Base-by-base conservation (phyloP, 176 grass and related monocot species). In the Melocanna baccifera region DNA sequence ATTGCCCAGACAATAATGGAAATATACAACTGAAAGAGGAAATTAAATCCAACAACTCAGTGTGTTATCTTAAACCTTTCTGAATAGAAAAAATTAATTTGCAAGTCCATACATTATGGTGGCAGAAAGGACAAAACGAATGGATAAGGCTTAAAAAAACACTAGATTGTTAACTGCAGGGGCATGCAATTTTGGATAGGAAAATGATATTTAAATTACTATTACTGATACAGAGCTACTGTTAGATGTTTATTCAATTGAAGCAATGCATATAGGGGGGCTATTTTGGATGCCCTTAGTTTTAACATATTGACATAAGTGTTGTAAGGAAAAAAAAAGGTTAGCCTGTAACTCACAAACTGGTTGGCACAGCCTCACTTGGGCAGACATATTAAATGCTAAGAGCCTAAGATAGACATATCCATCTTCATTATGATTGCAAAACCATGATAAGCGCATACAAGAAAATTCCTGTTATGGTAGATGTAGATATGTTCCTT, bases 401-500 rank as follows among this genome's bases (percentile, higher is more conserved):
- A 62, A 58, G 6, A 81, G 53, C 56, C 53, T 46, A 39, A 39
- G 57, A 30, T 6, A 16, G 34, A 69, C 29, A 22, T 52, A 59
- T 3, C 4, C 26, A 76, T 62, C 12, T 85, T 66, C 15, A 85
- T 18, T 28, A 81, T 58, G 50, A 81, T 58, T 80, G 40, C 12
- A 59, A 80, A 81, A 36, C 68, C 51, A 74, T 16, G 43, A 72
- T 53, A 43, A 84, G n/a, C 50, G 75, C 11, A 66, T 73, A 74
- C 7, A 48, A 72, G 39, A 47, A 71, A 70, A 14, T 36, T 48
- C 16, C 9, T 63, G 47, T 32, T 62, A 77, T 78, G 52, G 19
- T 78, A 64, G 37, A 75, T 50, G 20, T 32, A 59, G 39, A 22
- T 48, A 45, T 51, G 40, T 56, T 62, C 9, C 40, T 59, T 47